Base-by-base conservation (phyloP, 2,329 filamentous ascomycete species). In the Alternaria rosae region DNA sequence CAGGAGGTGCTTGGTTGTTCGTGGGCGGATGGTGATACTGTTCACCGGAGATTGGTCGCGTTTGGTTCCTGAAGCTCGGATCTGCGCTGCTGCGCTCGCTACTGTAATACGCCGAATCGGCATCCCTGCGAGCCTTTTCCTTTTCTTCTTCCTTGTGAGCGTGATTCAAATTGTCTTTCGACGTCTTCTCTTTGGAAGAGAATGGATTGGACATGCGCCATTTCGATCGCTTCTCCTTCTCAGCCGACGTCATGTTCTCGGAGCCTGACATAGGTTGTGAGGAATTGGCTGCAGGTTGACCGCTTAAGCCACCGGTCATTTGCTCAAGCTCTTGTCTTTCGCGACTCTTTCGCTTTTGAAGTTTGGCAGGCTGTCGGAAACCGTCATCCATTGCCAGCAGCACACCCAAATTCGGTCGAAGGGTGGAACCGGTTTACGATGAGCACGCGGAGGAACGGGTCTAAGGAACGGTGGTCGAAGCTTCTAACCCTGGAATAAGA, bases 121-220 rank as follows among this genome's bases (percentile, higher is more conserved):
- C 68, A 12, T 69, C 65, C 20, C 66, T 69, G 21, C 66, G 57
- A 3, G 54, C 48, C 25, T 59, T 64, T 44, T 70, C 64, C 23
- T 58, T 62, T 23, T 53, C 58, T 6, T 71, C 54, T 8, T 70
- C 65, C 15, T 58, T 57, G 1, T 64, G 57, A 30, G 42, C 26
- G n/a, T 57, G 59, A 20, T 30, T 32, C 12, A 53, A 30, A 26
- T 54, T 61, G n/a, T 70, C 62, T 32, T 61, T 60, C 4, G 47
- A 57, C 11, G 74, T 67, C 59, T 77, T 77, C 28, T 77, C 75
- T 60, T 77, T 78, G 17, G 72, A 73, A 50, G 78, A 75, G 57
- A 78, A 79, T 3, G 74, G 74, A 25, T 77, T 78, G 10, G 76
- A 79, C 25, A 78, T 68, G 17, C 74, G 73, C 70, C 74, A 79